Evolutionary conservation across 805 yeast species (phyloP), one percentile per base, ranked within the genome.

Genomic region (Starmerella stigmatis): DNA sequence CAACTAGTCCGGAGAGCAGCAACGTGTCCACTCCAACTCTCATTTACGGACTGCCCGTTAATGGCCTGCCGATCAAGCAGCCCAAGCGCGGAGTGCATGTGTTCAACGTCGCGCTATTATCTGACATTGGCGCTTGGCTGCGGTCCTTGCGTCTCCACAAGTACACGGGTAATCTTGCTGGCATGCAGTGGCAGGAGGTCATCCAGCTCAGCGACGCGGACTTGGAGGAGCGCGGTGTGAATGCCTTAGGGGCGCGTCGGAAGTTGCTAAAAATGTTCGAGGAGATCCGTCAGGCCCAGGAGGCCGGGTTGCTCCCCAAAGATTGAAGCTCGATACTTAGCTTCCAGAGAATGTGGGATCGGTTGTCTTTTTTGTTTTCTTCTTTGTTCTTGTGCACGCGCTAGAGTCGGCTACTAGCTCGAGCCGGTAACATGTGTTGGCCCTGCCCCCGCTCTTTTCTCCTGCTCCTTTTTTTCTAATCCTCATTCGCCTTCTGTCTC

Each of bases 211-310:
- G 69, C 48, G 95, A 89, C 60, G 72, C 65, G 4, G 74, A 77
- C 47, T 70, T 92, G 57, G 86, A 80, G 53, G 71, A 70, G 3
- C 71, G 78, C 47, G 99, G 99, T 6, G 96, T 92, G 32, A 75
- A 78, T 53, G 96, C 98, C 0, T 71, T 92, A 53, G 99, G 99
- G 6, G 99, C 99, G 0, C 72, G 99, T 52, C 75, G 96, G 46
- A 92, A 92, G 66, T 73, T 92, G 62, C 67, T 92, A 57, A 92
- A 92, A 67, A 94, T 94, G 29, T 92, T 92, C 67, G 83, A 78
- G 49, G 80, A 79, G 46, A 94, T 89, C 36, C 77, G 76, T 57
- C 80, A 73, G 29, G 69, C 71, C 37, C 70, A 70, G 53, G 73
- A 68, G 47, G 62, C 53, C n/a, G 59, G 59, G 27, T 46, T 36